phyloP scores from a whole-genome alignment of 768 basidiomycete species.

The Pleurotus platypus region DNA sequence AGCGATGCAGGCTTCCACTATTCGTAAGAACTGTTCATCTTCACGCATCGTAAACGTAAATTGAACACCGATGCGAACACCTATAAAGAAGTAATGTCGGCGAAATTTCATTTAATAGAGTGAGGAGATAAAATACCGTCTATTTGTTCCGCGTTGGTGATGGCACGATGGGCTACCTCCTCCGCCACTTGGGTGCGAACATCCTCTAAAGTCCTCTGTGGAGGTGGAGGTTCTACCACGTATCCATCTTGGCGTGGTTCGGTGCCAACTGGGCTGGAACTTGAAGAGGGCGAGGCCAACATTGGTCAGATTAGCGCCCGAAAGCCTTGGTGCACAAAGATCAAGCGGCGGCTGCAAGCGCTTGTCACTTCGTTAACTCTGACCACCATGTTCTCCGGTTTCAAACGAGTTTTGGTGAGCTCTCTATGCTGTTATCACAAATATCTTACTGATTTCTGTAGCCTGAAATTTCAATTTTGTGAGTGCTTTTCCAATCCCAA shows the following conservation, averaged over 20 bases:
- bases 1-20: conserved; percentile 46
- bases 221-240: conserved; percentile 1
- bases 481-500: background rate
- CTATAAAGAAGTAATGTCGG: conserved; percentile 17
- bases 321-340: background rate
- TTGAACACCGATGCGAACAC: conserved; percentile 55
- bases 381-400: conserved; percentile 11
- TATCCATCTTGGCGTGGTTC: background rate
- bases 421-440: background rate
- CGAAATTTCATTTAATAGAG: background rate
- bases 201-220: conserved; percentile 41
- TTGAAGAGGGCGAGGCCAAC: conserved; percentile 1
- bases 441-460: background rate
- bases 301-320: background rate
- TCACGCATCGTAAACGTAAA: conserved; percentile 56
- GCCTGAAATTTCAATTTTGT: conserved; percentile 15
- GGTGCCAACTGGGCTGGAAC: background rate
- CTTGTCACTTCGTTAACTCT: background rate
- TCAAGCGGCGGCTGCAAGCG: background rate
- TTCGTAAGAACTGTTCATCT: conserved; percentile 53
- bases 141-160: conserved; percentile 36
- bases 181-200: conserved; percentile 49
- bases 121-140: conserved; percentile 25
- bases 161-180: conserved; percentile 44
- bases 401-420: conserved; percentile 10